Evolutionary conservation across 169 alveolate genomes (phyloP).

Genomic region (Cryptosporidium baileyi): DNA sequence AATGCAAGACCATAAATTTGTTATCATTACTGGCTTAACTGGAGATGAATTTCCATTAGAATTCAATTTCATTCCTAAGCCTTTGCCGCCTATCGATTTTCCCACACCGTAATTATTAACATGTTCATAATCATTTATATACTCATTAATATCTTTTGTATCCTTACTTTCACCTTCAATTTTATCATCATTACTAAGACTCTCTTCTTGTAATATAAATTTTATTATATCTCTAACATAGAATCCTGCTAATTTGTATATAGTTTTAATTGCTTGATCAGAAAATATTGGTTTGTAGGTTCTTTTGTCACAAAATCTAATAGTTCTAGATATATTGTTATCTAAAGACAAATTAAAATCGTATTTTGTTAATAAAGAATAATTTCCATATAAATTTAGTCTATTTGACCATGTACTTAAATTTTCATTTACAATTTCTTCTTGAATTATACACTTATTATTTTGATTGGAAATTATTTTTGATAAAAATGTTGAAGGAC

Average conservation of each 20-base stretch:
- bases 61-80: constrained; percentile 9
- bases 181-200: not conserved
- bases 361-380: not conserved
- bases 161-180: not conserved
- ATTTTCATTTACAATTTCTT: not conserved
- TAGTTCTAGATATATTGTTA: not conserved
- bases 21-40: constrained; percentile 56
- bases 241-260: constrained; percentile 18
- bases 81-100: not conserved
- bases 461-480: not conserved
- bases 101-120: not conserved
- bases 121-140: not conserved
- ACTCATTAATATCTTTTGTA: not conserved
- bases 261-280: constrained; percentile 13
- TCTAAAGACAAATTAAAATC: not conserved
- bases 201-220: constrained; percentile 19
- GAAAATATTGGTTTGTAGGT: not conserved
- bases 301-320: not conserved
- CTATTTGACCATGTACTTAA: not conserved
- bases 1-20: constrained; percentile 56
- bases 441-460: not conserved
- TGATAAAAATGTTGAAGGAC: constrained; percentile 18
- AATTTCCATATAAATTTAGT: constrained; percentile 23
- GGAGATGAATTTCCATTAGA: constrained; percentile 4
- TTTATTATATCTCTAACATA: constrained; percentile 25